phyloP scores from a whole-genome alignment of 2,329 filamentous ascomycete species.

The Chalara sp. region DNA sequence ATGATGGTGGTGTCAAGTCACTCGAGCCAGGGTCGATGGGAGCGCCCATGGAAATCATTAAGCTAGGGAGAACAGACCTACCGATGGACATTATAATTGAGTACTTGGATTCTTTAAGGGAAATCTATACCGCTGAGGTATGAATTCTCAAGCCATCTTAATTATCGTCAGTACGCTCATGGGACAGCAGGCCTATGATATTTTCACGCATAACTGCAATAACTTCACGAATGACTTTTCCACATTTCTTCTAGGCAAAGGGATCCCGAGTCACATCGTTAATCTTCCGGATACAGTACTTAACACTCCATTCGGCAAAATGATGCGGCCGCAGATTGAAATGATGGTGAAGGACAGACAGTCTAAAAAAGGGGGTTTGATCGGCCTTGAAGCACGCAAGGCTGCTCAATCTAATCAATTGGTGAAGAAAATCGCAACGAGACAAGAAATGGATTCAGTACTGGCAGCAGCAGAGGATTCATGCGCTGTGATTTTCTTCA shows the following conservation, averaged over 20 bases:
- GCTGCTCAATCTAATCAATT: conserved; percentile 29
- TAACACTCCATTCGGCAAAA: conserved; percentile 79
- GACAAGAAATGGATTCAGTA: conserved; percentile 53
- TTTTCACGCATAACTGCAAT: conserved; percentile 92
- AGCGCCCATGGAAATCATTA: conserved; percentile 67
- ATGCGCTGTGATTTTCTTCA: conserved; percentile 86
- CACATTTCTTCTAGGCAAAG: conserved; percentile 81
- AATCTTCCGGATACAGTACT: conserved; percentile 81
- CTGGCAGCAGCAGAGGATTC: conserved; percentile 54
- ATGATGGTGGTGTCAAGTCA: conserved; percentile 79
- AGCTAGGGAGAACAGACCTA: conserved; percentile 70
- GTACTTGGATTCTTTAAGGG: conserved; percentile 76
- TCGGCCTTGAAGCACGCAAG: conserved; percentile 21
- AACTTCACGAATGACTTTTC: conserved; percentile 93
- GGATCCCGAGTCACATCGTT: conserved; percentile 81
- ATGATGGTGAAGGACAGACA: conserved; percentile 54
- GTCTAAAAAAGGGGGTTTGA: conserved; percentile 30
- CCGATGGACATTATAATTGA: conserved; percentile 78
- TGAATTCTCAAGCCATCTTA: neutral
- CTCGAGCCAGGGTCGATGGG: conserved; percentile 82
- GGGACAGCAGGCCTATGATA: conserved; percentile 64
- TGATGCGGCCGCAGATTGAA: conserved; percentile 74
- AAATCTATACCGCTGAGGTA: conserved; percentile 76
- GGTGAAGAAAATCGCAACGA: conserved; percentile 55
- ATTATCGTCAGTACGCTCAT: neutral